Evolutionary conservation across 352 stramenopile genomes (phyloP).

Genomic region (Globisporangium middletonii): DNA sequence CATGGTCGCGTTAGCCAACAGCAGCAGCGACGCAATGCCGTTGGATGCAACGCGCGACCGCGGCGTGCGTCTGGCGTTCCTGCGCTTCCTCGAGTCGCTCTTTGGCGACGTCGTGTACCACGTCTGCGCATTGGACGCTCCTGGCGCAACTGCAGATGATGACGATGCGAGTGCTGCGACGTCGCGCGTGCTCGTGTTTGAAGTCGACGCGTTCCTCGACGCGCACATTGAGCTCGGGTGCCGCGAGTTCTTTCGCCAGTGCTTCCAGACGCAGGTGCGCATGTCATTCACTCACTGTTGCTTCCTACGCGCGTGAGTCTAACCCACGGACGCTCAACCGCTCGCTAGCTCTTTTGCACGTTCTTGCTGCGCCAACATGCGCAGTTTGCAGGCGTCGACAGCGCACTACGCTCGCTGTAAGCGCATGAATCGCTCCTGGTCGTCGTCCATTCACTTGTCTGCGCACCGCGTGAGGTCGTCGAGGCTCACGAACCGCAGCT

Average conservation of each 20-base stretch:
- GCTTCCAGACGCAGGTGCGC: constrained; percentile 61
- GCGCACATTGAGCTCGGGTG: constrained; percentile 63
- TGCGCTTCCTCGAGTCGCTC: constrained; percentile 51
- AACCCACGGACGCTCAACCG: neutral
- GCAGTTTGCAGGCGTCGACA: constrained; percentile 25
- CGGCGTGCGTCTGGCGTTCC: constrained; percentile 33
- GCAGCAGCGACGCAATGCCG: neutral
- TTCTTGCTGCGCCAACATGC: constrained; percentile 45
- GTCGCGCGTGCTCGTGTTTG: constrained; percentile 31
- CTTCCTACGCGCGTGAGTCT: neutral
- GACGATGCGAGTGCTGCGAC: too few relatives aligned
- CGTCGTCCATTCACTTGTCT: neutral
- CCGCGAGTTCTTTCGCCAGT: constrained; percentile 74
- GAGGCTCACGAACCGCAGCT: constrained; percentile 64
- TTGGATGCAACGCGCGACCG: constrained; percentile 8
- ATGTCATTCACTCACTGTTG: neutral
- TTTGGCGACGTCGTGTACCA: constrained; percentile 61
- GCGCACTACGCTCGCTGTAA: too few relatives aligned
- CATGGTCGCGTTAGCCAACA: constrained; percentile 16
- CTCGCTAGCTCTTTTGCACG: constrained; percentile 43
- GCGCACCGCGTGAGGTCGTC: constrained; percentile 43
- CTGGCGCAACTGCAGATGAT: constrained; percentile 14
- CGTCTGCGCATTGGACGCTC: constrained; percentile 42
- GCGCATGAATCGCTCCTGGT: neutral
- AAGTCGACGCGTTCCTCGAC: constrained; percentile 56